Percentiles rank a stretch among this genome's conserved stretches.
phyloP scores from a whole-genome alignment of 768 basidiomycete species.

The Hypholoma sublateritium region DNA sequence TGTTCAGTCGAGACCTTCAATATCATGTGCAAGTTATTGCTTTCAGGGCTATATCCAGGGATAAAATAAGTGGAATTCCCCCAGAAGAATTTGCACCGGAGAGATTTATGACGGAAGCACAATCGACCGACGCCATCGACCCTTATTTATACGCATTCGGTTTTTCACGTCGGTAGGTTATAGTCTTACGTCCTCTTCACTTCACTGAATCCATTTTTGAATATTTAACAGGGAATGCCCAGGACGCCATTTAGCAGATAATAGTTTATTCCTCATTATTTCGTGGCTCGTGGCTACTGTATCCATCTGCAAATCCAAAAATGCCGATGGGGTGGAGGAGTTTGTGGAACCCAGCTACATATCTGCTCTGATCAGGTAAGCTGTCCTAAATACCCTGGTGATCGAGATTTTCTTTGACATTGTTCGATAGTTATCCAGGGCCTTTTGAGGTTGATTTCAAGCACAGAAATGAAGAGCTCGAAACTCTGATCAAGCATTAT shows the following conservation, averaged over 20 bases:
- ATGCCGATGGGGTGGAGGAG: neutral
- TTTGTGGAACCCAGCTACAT: neutral
- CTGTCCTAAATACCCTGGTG: neutral
- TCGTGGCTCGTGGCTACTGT: conserved; percentile 22
- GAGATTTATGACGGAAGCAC: neutral
- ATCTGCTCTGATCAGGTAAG: neutral
- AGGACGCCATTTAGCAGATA: conserved; percentile 39
- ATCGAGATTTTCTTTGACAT: neutral
- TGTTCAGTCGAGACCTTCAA: neutral
- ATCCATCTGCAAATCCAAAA: neutral
- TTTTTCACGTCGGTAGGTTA: neutral
- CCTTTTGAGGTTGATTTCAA: neutral
- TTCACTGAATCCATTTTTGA: neutral
- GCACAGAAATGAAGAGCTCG: neutral
- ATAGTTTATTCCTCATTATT: conserved; percentile 37
- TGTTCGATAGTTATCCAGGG: neutral
- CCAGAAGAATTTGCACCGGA: neutral
- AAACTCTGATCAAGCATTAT: neutral
- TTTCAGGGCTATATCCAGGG: neutral
- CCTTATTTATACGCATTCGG: neutral
- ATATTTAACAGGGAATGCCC: conserved; percentile 27
- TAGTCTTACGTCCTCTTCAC: neutral
- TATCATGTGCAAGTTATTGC: neutral
- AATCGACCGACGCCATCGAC: neutral
- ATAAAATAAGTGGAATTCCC: neutral